These are phyloP conservation scores for Chytriomyces confervae DNA, from an alignment of 192 early-diverging fungal genomes.

Conservation along the genomic window DNA sequence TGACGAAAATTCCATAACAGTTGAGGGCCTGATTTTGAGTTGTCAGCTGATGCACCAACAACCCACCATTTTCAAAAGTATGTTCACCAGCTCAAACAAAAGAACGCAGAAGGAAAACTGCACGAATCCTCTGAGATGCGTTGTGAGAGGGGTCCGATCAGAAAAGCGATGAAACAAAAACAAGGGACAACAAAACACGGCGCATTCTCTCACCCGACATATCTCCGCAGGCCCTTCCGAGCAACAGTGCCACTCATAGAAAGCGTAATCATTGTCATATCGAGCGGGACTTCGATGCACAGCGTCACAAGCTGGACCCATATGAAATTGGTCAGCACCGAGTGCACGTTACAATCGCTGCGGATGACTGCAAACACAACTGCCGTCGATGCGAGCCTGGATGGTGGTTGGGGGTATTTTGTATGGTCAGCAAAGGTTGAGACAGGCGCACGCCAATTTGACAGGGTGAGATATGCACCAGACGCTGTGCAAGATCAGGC, in stretches of 20 bases:
- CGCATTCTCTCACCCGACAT: constrained; percentile 19
- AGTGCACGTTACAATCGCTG: constrained; percentile 29
- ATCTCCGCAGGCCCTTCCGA: constrained; percentile 32
- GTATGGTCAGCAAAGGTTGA: constrained; percentile 1
- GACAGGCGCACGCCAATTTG: background rate
- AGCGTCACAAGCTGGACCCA: constrained; percentile 21
- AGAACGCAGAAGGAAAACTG: constrained; percentile 28
- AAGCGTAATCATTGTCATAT: constrained; percentile 28
- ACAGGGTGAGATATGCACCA: constrained; percentile 33
- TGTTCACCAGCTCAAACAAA: constrained; percentile 10
- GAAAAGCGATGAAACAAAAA: background rate
- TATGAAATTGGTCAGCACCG: constrained; percentile 21
- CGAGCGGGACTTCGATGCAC: constrained; percentile 26
- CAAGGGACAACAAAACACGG: background rate
- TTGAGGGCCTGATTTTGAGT: constrained; percentile 20
- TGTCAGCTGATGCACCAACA: background rate
- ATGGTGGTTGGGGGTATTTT: background rate
- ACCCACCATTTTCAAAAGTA: background rate
- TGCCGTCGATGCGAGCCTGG: constrained; percentile 35
- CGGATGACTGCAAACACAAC: constrained; percentile 33
- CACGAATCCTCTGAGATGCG: constrained; percentile 7
- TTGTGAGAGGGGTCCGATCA: background rate
- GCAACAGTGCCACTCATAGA: constrained; percentile 45
- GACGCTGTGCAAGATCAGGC: constrained; percentile 32
- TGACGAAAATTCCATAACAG: constrained; percentile 38